Base-by-base conservation (phyloP, 2,329 filamentous ascomycete species). In the Fusarium ambrosium region DNA sequence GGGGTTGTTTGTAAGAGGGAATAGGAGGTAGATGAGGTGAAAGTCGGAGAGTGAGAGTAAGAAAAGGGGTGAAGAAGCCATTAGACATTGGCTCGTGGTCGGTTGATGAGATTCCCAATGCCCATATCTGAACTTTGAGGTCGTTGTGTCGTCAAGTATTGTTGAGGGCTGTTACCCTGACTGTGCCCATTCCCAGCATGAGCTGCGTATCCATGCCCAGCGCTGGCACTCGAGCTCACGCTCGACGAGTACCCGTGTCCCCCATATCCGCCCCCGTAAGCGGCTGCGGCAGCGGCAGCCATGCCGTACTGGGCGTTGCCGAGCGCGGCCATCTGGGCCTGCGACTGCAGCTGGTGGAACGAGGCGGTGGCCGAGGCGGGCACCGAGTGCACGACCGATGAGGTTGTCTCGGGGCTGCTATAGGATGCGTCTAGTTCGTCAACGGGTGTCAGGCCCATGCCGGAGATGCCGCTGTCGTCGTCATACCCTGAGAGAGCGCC, bases 401-500 rank as follows among this genome's bases (percentile, higher is more conserved):
- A 82, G 68, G 83, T 84, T 66, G 85, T 86, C 80, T 88, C 87
- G 77, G 87, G 87, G 80, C 87, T 89, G 84, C 85, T 89, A 83
- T 89, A 89, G 77, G 86, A 86, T 78, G 87, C 84, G 81, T 90
- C 88, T 79, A 90, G 82, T 79, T 91, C 89, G 83, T 90, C 89
- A 84, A 89, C 86, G 80, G 87, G 87, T 71, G 87, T 89, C 81
- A 90, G 85, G 82, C 85, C 88, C 83, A 88, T 88, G 82, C 87
- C 88, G 81, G 89, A 92, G 85, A 93, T 89, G 80, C 91, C 92
- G 85, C 90, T 93, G 85, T 94, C 92, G 85, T 93, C 92, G 85
- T 90, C 89, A 86, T 89, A 90, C 83, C 84, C 86, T 82, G 81
- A 79, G 65, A 82, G 73, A 76, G 79, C 80, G 73, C 80, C 79